Conservation (phyloP, 2,329 filamentous ascomycete genomes). For the Diplocarpon rosae region DNA sequence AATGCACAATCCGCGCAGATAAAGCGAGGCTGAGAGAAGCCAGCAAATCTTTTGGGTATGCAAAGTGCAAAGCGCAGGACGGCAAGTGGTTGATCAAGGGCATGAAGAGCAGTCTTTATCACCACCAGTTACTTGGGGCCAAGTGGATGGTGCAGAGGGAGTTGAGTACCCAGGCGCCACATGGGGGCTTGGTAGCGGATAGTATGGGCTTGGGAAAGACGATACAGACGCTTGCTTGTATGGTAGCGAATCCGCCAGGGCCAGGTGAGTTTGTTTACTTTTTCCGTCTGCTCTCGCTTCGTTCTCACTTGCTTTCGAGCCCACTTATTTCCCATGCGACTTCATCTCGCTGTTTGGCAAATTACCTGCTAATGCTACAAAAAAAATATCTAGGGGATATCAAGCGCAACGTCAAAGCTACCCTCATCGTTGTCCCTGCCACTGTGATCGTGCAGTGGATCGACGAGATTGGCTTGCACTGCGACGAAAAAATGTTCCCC, state of each 20-base stretch:
- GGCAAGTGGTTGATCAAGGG: constrained; percentile 36
- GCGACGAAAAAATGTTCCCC: constrained; percentile 9
- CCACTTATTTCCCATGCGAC: background rate
- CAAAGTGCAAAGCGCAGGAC: constrained; percentile 25
- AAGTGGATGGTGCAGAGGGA: constrained; percentile 46
- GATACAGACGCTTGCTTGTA: constrained; percentile 34
- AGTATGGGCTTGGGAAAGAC: constrained; percentile 58
- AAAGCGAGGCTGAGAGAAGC: constrained; percentile 30
- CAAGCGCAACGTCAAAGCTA: constrained; percentile 14
- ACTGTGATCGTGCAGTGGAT: constrained; percentile 24
- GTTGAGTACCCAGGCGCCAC: constrained; percentile 26
- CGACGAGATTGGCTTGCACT: constrained; percentile 21
- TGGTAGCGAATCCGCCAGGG: constrained; percentile 30
- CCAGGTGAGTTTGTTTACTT: constrained; percentile 1
- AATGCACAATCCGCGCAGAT: constrained; percentile 23
- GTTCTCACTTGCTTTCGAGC: background rate
- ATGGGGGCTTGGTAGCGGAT: constrained; percentile 48
- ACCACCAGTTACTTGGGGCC: constrained; percentile 40
- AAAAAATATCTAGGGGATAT: constrained; percentile 26
- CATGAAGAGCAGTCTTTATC: constrained; percentile 35
- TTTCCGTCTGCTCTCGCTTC: background rate
- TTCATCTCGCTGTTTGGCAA: background rate
- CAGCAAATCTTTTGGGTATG: constrained; percentile 32
- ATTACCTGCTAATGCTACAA: background rate
- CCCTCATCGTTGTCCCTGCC: constrained; percentile 24